A percentile compares a stretch with the other conserved stretches of the same genome.
These are phyloP conservation scores for Microthyrium microscopicum DNA, from an alignment of 2,329 filamentous ascomycete genomes.

Conservation along the genomic window DNA sequence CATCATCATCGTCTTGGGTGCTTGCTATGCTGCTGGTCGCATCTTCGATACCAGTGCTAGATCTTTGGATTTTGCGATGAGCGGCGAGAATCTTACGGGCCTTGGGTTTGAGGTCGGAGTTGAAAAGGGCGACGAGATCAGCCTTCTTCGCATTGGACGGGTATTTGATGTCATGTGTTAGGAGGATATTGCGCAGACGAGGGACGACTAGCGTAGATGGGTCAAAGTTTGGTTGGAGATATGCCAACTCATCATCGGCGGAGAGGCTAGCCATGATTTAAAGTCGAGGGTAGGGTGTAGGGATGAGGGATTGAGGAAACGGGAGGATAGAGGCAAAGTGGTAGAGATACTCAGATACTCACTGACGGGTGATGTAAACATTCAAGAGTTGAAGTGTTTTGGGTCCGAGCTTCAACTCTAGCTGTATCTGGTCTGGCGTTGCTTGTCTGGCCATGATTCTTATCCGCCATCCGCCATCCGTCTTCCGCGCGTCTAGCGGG, in stretches of 20 bases:
- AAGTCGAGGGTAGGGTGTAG: not conserved
- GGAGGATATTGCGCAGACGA: slow-evolving; percentile 74
- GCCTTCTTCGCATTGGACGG: slow-evolving; percentile 82
- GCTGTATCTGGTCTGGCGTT: too few relatives aligned
- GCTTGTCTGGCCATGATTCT: too few relatives aligned
- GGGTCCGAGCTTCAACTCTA: too few relatives aligned
- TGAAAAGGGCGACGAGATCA: slow-evolving; percentile 72
- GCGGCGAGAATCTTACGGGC: slow-evolving; percentile 59
- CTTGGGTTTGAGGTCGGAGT: slow-evolving; percentile 60
- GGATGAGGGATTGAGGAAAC: too few relatives aligned
- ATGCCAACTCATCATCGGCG: slow-evolving; percentile 48
- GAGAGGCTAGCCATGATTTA: slow-evolving; percentile 39
- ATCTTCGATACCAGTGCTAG: slow-evolving; percentile 67
- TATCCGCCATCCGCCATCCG: too few relatives aligned
- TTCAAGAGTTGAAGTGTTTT: too few relatives aligned
- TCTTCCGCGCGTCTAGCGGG: too few relatives aligned
- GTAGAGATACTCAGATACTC: too few relatives aligned
- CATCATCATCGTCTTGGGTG: slow-evolving; percentile 36
- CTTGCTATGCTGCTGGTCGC: slow-evolving; percentile 49
- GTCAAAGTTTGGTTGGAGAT: slow-evolving; percentile 78
- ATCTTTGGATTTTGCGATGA: slow-evolving; percentile 64
- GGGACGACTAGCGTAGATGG: slow-evolving; percentile 70
- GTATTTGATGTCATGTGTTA: slow-evolving; percentile 74
- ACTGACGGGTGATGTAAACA: too few relatives aligned
- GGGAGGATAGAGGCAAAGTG: too few relatives aligned